Base-by-base conservation (phyloP, 345 rosid genomes). In the Barbarea vulgaris region DNA sequence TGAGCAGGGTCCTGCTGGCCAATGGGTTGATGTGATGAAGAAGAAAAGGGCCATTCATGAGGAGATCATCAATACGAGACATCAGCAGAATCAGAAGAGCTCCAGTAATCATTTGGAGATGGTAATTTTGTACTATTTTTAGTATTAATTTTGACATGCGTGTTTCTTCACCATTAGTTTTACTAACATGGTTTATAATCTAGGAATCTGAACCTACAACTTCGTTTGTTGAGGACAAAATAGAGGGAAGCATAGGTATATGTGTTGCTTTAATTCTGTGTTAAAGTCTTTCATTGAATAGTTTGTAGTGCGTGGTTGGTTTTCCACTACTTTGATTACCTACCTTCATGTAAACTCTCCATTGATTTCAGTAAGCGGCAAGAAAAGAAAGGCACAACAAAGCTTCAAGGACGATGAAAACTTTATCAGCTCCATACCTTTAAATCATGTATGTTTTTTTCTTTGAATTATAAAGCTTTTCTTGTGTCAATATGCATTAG, bases 11-110 rank as follows among this genome's bases (percentile, higher is more conserved):
- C 71, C 87, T 39, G 37, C 88, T 66, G 67, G 85, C 52, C 90
- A 87, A 70, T 84, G 92, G 97, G 93, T 82, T 27, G 97, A 92
- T 88, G 97, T 95, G 67, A 95, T 92, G 99, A 92, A 95, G 87
- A 83, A 48, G 64, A 92, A 95, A 79, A 87, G 99, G 81, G 97
- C 83, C 13, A 67, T 92, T 36, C 99, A 95, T 72, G 96, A 95
- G 76, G 54, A 74, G 69, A 77, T 95, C 64, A 92, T 95, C 61
- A 84, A 82, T 76, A 74, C 81, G 73, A 93, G 90, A 46, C 96
- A 82, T 53, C 83, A 85, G 76, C 60, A 79, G 67, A 54, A 15
- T 15, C 59, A 73, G 56, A 89, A 88, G 62, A 84, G 13, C 37
- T 82, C 88, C 51, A 79, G 53, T 73, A 85, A 83, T 65, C 87